phyloP scores from a whole-genome alignment of 2,329 filamentous ascomycete species.

The Tympanopsis confertula region DNA sequence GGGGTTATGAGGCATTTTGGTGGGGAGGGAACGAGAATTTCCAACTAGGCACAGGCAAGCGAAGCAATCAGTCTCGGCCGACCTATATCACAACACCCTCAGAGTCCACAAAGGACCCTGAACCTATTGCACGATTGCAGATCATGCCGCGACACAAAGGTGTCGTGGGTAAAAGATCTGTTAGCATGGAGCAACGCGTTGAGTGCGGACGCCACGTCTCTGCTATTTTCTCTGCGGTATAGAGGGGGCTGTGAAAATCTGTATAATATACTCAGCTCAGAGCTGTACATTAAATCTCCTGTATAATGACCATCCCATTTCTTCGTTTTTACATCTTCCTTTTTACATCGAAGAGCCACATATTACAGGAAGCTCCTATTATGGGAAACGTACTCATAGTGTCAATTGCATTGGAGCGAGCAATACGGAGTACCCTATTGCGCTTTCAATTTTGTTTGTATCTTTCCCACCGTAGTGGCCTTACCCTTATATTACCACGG shows the following conservation, averaged over 20 bases:
- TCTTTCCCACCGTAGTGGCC: no score
- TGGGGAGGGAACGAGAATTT: slow-evolving; percentile 94
- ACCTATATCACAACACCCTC: slow-evolving; percentile 45
- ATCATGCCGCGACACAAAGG: slow-evolving; percentile 66
- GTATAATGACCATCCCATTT: no score
- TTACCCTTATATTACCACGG: no score
- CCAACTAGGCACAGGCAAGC: slow-evolving; percentile 82
- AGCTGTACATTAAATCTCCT: no score
- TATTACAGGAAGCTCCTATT: no score
- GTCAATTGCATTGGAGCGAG: no score
- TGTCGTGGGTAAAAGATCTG: slow-evolving; percentile 44
- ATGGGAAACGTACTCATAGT: no score
- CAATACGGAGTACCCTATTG: no score
- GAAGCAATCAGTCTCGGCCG: slow-evolving; percentile 68
- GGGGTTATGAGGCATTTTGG: slow-evolving; percentile 78
- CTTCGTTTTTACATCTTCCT: no score
- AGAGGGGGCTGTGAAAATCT: slow-evolving; percentile 6
- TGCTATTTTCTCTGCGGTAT: slow-evolving; percentile 65
- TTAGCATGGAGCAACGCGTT: slow-evolving; percentile 72
- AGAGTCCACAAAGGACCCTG: slow-evolving; percentile 36
- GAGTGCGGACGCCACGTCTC: slow-evolving; percentile 77
- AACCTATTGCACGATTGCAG: slow-evolving; percentile 51
- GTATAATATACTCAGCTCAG: no score
- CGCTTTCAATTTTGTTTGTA: no score
- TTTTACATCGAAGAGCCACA: no score